Conservation (phyloP, 495 filamentous ascomycete species). For the Penicillium verhagenii region DNA sequence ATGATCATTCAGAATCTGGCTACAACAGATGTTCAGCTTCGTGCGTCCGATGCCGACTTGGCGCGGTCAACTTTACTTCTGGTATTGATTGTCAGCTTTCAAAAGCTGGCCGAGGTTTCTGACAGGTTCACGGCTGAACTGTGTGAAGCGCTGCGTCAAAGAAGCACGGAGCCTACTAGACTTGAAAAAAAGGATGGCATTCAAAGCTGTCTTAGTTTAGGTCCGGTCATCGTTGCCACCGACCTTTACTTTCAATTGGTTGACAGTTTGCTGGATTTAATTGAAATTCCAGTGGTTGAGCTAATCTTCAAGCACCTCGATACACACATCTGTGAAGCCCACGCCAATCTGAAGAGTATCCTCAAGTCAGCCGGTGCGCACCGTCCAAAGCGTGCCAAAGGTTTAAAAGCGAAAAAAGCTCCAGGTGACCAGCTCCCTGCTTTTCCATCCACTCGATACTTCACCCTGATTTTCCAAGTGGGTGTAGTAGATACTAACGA, state of each 20-base stretch:
- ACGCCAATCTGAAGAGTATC: not conserved
- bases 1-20: conserved; percentile 4
- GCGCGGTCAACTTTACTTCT: not conserved
- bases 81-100: not conserved
- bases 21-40: conserved; percentile 5
- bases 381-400: not conserved
- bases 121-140: not conserved
- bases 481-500: not conserved
- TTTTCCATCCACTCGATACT: not conserved
- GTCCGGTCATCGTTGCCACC: conserved; percentile 2
- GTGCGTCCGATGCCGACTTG: not conserved
- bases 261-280: conserved; percentile 3
- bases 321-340: not conserved
- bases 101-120: not conserved
- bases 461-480: not conserved
- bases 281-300: not conserved
- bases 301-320: conserved; percentile 7
- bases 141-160: conserved; percentile 1
- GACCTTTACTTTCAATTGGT: conserved; percentile 20
- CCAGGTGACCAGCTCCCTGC: not conserved
- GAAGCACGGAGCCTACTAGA: not conserved
- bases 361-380: not conserved
- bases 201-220: not conserved
- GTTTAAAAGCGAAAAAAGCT: not conserved
- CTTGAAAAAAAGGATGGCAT: not conserved